Percentiles rank a stretch among this genome's conserved stretches.
These are phyloP conservation scores for Phalaenopsis aphrodite DNA, from an alignment of 106 monocot species.

Conservation along the genomic window DNA sequence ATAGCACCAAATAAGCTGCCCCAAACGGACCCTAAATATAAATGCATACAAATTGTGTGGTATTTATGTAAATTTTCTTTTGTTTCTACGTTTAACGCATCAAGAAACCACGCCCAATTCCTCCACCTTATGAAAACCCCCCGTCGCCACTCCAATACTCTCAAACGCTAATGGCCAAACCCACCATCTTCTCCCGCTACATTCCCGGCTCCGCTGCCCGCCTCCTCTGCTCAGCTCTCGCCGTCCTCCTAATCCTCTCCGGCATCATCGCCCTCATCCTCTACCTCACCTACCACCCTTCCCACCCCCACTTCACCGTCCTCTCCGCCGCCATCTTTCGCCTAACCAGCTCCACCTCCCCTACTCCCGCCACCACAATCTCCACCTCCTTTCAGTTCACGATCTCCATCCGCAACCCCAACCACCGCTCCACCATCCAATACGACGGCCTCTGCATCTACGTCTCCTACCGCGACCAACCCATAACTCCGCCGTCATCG, in stretches of 20 bases:
- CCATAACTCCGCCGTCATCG: constrained; percentile 45
- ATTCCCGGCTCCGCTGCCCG: constrained; percentile 3
- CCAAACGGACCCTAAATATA: too few relatives aligned
- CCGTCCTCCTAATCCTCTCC: constrained; percentile 25
- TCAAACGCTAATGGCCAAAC: neutral
- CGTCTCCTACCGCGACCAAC: constrained; percentile 44
- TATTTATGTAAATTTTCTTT: too few relatives aligned
- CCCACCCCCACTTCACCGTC: constrained; percentile 52
- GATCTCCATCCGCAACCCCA: constrained; percentile 56
- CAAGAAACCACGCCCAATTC: neutral
- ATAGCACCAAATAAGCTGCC: too few relatives aligned
- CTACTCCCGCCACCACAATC: constrained; percentile 29
- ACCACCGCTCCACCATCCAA: constrained; percentile 23
- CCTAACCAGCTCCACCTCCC: constrained; percentile 31
- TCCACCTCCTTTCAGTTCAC: constrained; percentile 65
- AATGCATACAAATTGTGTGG: too few relatives aligned
- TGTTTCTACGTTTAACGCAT: too few relatives aligned
- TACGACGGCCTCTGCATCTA: constrained; percentile 55
- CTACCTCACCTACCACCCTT: constrained; percentile 57
- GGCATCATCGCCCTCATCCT: constrained; percentile 31
- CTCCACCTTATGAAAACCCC: neutral
- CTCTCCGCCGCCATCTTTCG: constrained; percentile 48
- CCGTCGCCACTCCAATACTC: neutral
- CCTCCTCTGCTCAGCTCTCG: constrained; percentile 33
- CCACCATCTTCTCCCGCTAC: neutral